Evolutionary conservation across 2,329 filamentous ascomycete species (phyloP).

Genomic region (Fusarium oxysporum): DNA sequence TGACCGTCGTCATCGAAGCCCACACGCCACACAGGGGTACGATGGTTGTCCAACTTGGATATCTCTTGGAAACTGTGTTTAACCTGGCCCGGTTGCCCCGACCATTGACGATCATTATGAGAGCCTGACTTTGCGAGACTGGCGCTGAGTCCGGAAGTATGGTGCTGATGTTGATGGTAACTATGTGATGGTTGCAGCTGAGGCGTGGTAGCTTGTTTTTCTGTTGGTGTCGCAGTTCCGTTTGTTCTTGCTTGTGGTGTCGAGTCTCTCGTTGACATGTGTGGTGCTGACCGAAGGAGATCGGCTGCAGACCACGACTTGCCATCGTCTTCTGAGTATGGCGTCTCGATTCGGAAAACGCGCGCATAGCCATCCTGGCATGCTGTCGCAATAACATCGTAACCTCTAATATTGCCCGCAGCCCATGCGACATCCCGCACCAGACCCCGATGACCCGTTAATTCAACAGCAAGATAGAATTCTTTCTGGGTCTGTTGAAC

Average conservation of each 20-base stretch:
- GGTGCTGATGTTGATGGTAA: conserved; percentile 51
- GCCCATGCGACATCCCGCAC: conserved; percentile 94
- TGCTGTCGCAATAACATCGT: conserved; percentile 90
- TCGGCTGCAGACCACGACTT: conserved; percentile 63
- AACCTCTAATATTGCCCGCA: conserved; percentile 88
- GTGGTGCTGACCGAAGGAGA: conserved; percentile 53
- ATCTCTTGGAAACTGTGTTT: conserved; percentile 72
- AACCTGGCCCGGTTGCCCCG: conserved; percentile 73
- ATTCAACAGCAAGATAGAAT: conserved; percentile 85
- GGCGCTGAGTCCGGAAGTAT: conserved; percentile 62
- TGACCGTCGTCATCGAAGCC: conserved; percentile 78
- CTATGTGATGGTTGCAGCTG: conserved; percentile 37
- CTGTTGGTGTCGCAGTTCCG: conserved; percentile 38
- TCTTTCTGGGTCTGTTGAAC: conserved; percentile 72
- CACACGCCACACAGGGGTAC: conserved; percentile 80
- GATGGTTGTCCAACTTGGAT: conserved; percentile 74
- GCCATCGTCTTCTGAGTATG: conserved; percentile 58
- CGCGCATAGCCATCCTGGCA: conserved; percentile 92
- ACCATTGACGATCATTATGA: conserved; percentile 61
- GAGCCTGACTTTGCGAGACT: conserved; percentile 64
- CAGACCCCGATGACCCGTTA: conserved; percentile 78
- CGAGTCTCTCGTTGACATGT: conserved; percentile 40
- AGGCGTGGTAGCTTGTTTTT: conserved; percentile 42
- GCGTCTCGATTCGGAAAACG: conserved; percentile 84
- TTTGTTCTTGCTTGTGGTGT: conserved; percentile 49